Base-by-base conservation (phyloP, 2,329 filamentous ascomycete species). In the Fusarium sterilihyphosum region DNA sequence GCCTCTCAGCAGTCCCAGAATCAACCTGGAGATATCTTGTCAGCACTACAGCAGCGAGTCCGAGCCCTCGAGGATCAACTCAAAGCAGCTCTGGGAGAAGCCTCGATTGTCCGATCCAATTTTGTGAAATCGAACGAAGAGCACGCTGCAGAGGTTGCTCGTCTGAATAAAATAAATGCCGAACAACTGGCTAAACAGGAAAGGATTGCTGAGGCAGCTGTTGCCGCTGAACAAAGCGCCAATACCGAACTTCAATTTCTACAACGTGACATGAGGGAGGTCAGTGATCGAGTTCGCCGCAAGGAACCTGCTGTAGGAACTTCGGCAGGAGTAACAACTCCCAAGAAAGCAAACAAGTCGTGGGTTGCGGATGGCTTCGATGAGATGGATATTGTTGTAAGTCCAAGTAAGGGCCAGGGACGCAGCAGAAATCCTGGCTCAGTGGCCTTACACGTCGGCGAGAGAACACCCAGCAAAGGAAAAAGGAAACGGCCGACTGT, bases 331-430 rank as follows among this genome's bases (percentile, higher is more conserved):
- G 41, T 74, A 16, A 87, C 85, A 2, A 94, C 92, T 0, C 91
- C 92, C 6, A 93, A 87, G 78, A 92, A 90, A 80, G 79, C 83
- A 3, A 82, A 86, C 35, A 90, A 88, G 79, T 82, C 84, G 3
- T 89, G 89, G 82, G 84, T 93, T 57, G 88, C 92, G 4, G 94
- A 96, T 81, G 94, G 94, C 0, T 96, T 96, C 77, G 93, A 95
- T 68, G 90, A 94, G 68, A 84, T 90, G 72, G 89, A 91, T 70
- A 84, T 90, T 62, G 84, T 85, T 13, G 79, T 81, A 10, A 91
- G 89, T 64, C 89, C 89, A 2, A 87, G 82, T 77, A 90, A 88
- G 75, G 85, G 84, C 2, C 84, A 86, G 59, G 82, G 84, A 59
- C 80, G 78, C 73, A 83, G 73, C 73, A 74, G 85, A 80, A 70